A percentile compares a stretch with the other conserved stretches of the same genome.
These are phyloP conservation scores for Trichocladium antarcticum DNA, from an alignment of 495 filamentous ascomycete genomes.

Conservation along the genomic window DNA sequence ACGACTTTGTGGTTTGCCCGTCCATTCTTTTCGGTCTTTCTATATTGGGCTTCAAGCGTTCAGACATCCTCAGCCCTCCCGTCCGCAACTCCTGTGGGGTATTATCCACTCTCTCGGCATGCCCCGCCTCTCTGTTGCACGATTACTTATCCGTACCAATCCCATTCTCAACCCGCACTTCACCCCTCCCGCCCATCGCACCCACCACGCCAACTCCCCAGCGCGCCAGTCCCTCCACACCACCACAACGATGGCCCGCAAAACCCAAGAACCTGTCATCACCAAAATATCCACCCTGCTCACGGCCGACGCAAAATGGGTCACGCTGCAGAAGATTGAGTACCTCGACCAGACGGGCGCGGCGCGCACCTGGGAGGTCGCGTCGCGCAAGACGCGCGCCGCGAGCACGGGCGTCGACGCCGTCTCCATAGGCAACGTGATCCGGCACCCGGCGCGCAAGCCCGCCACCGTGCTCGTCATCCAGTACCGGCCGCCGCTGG, in stretches of 20 bases:
- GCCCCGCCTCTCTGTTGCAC: too few species aligned
- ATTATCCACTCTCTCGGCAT: too few species aligned
- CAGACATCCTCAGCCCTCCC: too few species aligned
- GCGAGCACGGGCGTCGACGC: constrained; percentile 39
- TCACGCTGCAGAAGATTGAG: constrained; percentile 40
- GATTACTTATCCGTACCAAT: too few species aligned
- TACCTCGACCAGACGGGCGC: constrained; percentile 43
- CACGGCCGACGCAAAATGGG: constrained; percentile 39
- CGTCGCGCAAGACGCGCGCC: constrained; percentile 42
- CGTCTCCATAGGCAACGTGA: constrained; percentile 45
- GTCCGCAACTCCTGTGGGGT: too few species aligned
- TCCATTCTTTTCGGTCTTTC: too few species aligned
- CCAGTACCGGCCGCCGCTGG: constrained; percentile 67
- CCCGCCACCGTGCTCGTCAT: constrained; percentile 43
- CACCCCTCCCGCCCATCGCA: not conserved
- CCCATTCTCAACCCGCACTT: not conserved
- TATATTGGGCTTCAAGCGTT: too few species aligned
- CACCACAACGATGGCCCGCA: constrained; percentile 10
- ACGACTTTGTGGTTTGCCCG: too few species aligned
- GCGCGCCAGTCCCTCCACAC: not conserved
- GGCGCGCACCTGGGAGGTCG: constrained; percentile 43
- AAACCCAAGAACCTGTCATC: constrained; percentile 38
- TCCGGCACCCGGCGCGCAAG: constrained; percentile 38
- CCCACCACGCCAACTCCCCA: not conserved
- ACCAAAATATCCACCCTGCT: constrained; percentile 34